These are phyloP conservation scores for Pleurotus djamor DNA, from an alignment of 768 basidiomycete species.

Conservation along the genomic window DNA sequence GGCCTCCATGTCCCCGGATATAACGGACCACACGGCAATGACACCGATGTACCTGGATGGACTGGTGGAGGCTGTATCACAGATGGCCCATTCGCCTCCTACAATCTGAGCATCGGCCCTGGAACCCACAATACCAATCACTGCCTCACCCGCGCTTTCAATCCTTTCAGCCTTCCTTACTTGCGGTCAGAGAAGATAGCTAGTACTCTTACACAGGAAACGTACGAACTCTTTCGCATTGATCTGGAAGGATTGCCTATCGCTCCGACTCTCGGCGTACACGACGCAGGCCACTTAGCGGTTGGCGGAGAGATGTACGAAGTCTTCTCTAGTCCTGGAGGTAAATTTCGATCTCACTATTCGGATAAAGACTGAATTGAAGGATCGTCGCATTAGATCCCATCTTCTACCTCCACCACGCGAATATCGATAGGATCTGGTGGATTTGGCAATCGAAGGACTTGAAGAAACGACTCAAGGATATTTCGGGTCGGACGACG, in stretches of 20 bases:
- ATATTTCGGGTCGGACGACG: constrained; percentile 30
- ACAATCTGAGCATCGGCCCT: constrained; percentile 28
- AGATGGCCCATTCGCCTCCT: constrained; percentile 32
- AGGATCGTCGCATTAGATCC: constrained; percentile 24
- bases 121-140: constrained; percentile 26
- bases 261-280: constrained; percentile 21
- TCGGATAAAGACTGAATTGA: not conserved
- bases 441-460: constrained; percentile 32
- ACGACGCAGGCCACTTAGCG: constrained; percentile 31
- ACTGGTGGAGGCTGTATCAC: constrained; percentile 19
- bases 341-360: constrained; percentile 14
- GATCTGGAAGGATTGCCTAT: constrained; percentile 32
- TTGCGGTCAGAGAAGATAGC: constrained; percentile 17
- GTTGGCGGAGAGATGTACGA: constrained; percentile 32
- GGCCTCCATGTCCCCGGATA: constrained; percentile 24
- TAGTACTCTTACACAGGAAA: constrained; percentile 18
- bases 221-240: constrained; percentile 29
- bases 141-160: constrained; percentile 30
- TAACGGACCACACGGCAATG: constrained; percentile 11
- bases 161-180: constrained; percentile 15
- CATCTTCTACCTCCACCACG: constrained; percentile 36
- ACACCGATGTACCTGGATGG: constrained; percentile 4
- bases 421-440: constrained; percentile 37
- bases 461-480: constrained; percentile 20
- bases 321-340: constrained; percentile 35